Evolutionary conservation across 2,329 filamentous ascomycete species (phyloP).

Genomic region (Cordyceps cicadae): DNA sequence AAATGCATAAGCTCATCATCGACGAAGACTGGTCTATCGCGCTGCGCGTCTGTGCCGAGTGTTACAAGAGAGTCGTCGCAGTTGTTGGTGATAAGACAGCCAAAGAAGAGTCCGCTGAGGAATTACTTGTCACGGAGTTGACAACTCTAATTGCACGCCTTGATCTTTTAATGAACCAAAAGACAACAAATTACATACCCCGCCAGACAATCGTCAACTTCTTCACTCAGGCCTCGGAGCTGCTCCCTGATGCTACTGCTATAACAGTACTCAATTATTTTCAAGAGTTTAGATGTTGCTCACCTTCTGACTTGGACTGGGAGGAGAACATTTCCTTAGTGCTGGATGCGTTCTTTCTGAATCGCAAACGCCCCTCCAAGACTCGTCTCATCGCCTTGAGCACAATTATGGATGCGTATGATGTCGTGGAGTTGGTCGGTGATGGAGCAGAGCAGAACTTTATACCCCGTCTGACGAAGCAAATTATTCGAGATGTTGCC

Average conservation of each 20-base stretch:
- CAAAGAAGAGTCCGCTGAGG: constrained; percentile 26
- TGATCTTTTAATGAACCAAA: constrained; percentile 37
- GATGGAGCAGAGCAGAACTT: constrained; percentile 50
- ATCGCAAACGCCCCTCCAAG: constrained; percentile 50
- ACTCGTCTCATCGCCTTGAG: constrained; percentile 56
- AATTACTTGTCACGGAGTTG: constrained; percentile 36
- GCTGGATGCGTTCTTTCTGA: constrained; percentile 54
- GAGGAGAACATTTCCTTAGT: constrained; percentile 54
- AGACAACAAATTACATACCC: constrained; percentile 49
- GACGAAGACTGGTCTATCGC: constrained; percentile 60
- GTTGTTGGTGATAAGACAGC: constrained; percentile 16
- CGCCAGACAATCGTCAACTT: constrained; percentile 59
- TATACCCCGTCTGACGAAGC: constrained; percentile 50
- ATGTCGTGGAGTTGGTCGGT: constrained; percentile 49
- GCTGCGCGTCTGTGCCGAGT: constrained; percentile 51
- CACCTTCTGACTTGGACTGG: constrained; percentile 63
- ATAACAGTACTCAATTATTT: constrained; percentile 60
- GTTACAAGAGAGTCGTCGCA: constrained; percentile 29
- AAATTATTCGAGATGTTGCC: constrained; percentile 52
- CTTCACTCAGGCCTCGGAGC: constrained; percentile 52
- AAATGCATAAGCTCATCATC: constrained; percentile 46
- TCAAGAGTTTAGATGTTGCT: constrained; percentile 60
- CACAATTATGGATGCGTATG: constrained; percentile 50
- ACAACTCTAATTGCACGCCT: constrained; percentile 38
- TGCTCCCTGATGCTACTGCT: constrained; percentile 57